These are phyloP conservation scores for Rhynchosporium secalis DNA, from an alignment of 2,329 filamentous ascomycete species.

Conservation along the genomic window DNA sequence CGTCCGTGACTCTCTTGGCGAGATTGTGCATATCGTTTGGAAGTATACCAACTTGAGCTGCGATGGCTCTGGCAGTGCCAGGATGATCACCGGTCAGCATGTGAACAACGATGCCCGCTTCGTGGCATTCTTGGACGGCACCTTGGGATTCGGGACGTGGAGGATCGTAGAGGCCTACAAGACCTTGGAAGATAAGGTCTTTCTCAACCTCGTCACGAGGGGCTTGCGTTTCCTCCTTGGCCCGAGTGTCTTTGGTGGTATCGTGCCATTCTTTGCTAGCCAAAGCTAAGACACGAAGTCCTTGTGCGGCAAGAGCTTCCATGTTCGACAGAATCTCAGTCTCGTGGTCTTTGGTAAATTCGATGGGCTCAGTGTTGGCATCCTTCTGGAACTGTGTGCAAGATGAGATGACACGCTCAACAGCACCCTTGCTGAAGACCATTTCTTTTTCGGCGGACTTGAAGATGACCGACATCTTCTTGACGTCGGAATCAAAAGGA, in stretches of 20 bases:
- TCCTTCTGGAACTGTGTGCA: conserved; percentile 53
- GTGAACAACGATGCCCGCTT: conserved; percentile 69
- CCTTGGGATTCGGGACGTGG: conserved; percentile 57
- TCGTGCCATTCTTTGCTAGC: conserved; percentile 48
- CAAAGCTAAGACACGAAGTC: conserved; percentile 68
- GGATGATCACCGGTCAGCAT: conserved; percentile 86
- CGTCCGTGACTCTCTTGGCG: conserved; percentile 61
- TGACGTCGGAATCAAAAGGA: conserved; percentile 72
- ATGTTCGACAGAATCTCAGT: conserved; percentile 64
- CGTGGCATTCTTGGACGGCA: conserved; percentile 59
- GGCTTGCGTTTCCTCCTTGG: conserved; percentile 41
- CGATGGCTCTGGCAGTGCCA: conserved; percentile 76
- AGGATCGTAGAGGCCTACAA: conserved; percentile 59
- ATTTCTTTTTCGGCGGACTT: conserved; percentile 45
- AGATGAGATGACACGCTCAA: conserved; percentile 65
- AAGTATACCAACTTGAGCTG: conserved; percentile 76
- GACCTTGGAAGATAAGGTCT: conserved; percentile 71
- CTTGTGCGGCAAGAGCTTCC: conserved; percentile 65
- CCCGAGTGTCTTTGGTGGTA: conserved; percentile 9
- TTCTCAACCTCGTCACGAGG: conserved; percentile 65
- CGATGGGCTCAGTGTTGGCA: conserved; percentile 42
- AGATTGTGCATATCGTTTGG: conserved; percentile 61
- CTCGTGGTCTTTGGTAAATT: conserved; percentile 54
- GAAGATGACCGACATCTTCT: conserved; percentile 76
- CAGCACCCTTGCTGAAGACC: conserved; percentile 66